Percentiles rank a stretch among this genome's conserved stretches.
Evolutionary conservation across 352 stramenopile species (phyloP).

Genomic region (Blastocystis sp.): DNA sequence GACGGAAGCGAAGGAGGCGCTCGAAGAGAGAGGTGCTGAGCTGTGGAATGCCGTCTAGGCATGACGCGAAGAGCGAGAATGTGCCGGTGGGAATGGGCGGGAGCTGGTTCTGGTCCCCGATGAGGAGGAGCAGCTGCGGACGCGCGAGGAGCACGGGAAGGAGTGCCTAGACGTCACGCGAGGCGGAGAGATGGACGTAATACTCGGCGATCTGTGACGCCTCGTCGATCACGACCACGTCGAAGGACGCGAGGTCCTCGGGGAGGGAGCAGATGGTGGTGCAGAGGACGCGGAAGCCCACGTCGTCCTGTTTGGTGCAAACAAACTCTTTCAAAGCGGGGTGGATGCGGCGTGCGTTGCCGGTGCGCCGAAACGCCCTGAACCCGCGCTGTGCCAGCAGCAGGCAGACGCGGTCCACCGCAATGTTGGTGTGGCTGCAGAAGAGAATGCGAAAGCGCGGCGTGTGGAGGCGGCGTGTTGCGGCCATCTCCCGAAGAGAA

Average conservation of each 20-base stretch:
- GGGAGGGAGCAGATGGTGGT: slow-evolving; percentile 30
- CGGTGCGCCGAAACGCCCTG: slow-evolving; percentile 8
- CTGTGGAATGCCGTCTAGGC: slow-evolving; percentile 1
- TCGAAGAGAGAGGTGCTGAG: slow-evolving; percentile 25
- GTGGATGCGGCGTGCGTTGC: slow-evolving; percentile 55
- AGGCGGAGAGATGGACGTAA: not conserved
- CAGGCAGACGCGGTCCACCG: slow-evolving; percentile 52
- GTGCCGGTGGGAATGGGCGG: slow-evolving; percentile 30
- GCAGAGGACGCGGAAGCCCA: not conserved
- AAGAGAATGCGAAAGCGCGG: not conserved
- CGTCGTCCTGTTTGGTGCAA: not conserved
- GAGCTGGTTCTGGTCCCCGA: slow-evolving; percentile 53
- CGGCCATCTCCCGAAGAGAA: not conserved
- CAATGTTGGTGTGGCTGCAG: slow-evolving; percentile 49
- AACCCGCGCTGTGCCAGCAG: slow-evolving; percentile 38
- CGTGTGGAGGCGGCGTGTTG: not conserved
- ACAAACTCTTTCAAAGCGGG: not conserved
- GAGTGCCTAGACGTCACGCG: not conserved
- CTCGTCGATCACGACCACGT: slow-evolving; percentile 39
- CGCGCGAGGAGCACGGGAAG: slow-evolving; percentile 20
- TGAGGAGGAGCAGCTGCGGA: slow-evolving; percentile 30
- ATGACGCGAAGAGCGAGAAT: not conserved
- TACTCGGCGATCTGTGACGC: slow-evolving; percentile 50
- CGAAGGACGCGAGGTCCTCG: not conserved
- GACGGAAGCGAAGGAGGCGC: slow-evolving; percentile 19